phyloP scores from a whole-genome alignment of 1,284 basidiomycete species.

The Chondrostereum purpureum region DNA sequence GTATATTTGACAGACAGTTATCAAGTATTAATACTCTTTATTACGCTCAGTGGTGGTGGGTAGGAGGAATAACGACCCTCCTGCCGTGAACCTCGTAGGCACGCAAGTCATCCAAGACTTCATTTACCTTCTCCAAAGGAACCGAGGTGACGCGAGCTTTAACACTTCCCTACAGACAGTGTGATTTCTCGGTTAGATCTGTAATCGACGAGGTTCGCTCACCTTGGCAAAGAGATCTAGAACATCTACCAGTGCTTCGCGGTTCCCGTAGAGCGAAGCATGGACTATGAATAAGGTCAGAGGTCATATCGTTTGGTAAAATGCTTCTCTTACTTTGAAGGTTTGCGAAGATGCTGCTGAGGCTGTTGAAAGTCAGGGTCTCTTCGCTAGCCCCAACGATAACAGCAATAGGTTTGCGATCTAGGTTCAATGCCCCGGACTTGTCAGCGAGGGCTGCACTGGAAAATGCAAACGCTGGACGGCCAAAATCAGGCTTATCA shows the following conservation, averaged over 20 bases:
- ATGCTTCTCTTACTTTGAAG: too few species aligned
- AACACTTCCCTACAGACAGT: not conserved
- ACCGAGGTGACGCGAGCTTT: not conserved
- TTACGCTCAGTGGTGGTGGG: too few species aligned
- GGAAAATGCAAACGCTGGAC: not conserved
- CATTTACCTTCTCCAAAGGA: not conserved
- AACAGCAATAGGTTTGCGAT: not conserved
- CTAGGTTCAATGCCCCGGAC: not conserved
- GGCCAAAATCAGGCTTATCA: too few species aligned
- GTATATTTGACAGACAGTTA: too few species aligned
- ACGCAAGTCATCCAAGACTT: not conserved
- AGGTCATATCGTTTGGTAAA: too few species aligned
- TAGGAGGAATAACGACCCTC: constrained; percentile 1
- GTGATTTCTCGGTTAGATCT: too few species aligned
- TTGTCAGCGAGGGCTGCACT: not conserved
- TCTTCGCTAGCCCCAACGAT: not conserved
- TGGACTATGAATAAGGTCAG: not conserved
- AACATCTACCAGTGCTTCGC: not conserved
- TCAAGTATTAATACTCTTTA: too few species aligned
- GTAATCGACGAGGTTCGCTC: not conserved
- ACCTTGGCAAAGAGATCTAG: not conserved
- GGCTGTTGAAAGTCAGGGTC: not conserved
- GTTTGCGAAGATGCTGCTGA: not conserved
- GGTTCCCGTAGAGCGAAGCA: not conserved
- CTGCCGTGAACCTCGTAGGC: not conserved